These are phyloP conservation scores for Saturnispora bothae DNA, from an alignment of 805 yeast species.

Conservation along the genomic window DNA sequence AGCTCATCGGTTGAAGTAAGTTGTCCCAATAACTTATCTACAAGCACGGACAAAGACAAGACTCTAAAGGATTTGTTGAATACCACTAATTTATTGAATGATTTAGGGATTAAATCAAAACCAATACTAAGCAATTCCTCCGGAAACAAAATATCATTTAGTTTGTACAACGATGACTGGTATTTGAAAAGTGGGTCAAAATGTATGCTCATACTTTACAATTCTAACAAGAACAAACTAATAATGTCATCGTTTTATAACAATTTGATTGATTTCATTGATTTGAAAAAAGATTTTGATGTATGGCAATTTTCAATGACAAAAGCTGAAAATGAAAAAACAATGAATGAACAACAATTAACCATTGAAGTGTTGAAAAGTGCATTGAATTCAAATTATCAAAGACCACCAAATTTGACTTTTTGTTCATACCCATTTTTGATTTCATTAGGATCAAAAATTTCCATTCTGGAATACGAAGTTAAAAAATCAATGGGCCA, in stretches of 20 bases:
- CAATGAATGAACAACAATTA: constrained; percentile 33
- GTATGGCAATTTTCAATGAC: constrained; percentile 54
- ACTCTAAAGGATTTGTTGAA: neutral
- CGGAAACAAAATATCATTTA: constrained; percentile 34
- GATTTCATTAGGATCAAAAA: constrained; percentile 72
- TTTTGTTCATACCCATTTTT: constrained; percentile 82
- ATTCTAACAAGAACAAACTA: constrained; percentile 35
- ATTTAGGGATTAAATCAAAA: constrained; percentile 3
- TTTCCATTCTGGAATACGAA: constrained; percentile 71
- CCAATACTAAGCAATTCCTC: constrained; percentile 11
- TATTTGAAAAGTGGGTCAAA: constrained; percentile 59
- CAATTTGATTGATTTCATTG: constrained; percentile 68
- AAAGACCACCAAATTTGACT: constrained; percentile 30
- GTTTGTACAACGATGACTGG: constrained; percentile 75
- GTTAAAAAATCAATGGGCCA: constrained; percentile 73
- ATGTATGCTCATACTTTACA: constrained; percentile 43
- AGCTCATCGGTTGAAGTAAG: too few relatives aligned
- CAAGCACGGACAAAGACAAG: neutral
- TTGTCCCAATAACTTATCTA: too few relatives aligned
- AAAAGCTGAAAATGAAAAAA: constrained; percentile 12
- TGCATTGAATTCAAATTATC: constrained; percentile 15
- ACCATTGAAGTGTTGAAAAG: constrained; percentile 31
- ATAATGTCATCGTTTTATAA: constrained; percentile 54
- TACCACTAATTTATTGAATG: constrained; percentile 3
- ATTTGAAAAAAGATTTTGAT: constrained; percentile 71